Base-by-base conservation (phyloP, 2,329 filamentous ascomycete genomes). In the Nemania abortiva region DNA sequence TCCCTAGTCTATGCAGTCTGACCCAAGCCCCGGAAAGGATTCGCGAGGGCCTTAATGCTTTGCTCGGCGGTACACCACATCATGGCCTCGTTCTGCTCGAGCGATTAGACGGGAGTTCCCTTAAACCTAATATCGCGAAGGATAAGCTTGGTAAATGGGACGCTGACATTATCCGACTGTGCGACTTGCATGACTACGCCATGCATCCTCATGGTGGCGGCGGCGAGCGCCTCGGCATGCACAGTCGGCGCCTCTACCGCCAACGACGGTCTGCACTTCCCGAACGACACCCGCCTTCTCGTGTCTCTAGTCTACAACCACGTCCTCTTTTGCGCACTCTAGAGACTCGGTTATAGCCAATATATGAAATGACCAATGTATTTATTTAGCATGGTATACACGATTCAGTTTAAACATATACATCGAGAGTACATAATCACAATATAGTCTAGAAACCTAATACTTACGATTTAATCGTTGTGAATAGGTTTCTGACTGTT, bases 101-200 rank as follows among this genome's bases (percentile, higher is more conserved):
- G 77, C 10, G 82, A 83, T 55, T 78, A 80, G 60, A 84, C 79
- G 37, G 87, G 73, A 47, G 79, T 83, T 0, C 75, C 75, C 63
- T 65, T 65, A 7, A 78, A 24, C 34, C 73, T 70, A 6, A 77
- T 71, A 37, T 77, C 76, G 18, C 76, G 72, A 45, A 77, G 75
- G 45, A 77, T 53, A 10, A 78, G 89, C 20, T 87, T 85, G 56
- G 88, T 87, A 66, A 88, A 91, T n/a, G 81, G 81, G 6, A 91
- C 89, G 45, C 87, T 87, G 11, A 87, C 86, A 3, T 79, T 85
- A 1, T 90, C 88, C 0, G 90, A 90, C 6, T 87, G 87, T 62
- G 81, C 87, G 56, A 90, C 84, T 75, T 90, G 87, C 1, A 90
- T 80, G 74, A 89, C 80, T 0, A 80, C 83, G 2, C 87, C 88